phyloP scores from a whole-genome alignment of 495 filamentous ascomycete genomes.

The Aspergillus baeticus region DNA sequence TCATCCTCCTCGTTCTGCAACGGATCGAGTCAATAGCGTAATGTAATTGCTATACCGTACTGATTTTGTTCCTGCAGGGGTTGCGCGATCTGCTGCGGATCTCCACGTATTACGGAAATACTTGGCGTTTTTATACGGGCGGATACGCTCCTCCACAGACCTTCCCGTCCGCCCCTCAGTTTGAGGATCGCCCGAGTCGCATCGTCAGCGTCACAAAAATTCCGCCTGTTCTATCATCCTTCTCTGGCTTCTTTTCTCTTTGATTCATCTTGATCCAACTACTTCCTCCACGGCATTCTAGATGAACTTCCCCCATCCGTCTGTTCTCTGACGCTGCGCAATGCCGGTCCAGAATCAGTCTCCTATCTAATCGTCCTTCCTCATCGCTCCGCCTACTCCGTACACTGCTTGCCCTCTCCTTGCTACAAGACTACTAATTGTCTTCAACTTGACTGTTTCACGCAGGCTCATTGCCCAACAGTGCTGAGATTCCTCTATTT shows the following conservation, averaged over 20 bases:
- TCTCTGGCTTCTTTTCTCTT: slow-evolving; percentile 5
- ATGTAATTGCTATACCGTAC: neutral
- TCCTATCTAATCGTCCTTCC: slow-evolving; percentile 13
- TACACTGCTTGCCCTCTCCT: slow-evolving; percentile 1
- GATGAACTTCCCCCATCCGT: neutral
- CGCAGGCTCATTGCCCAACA: slow-evolving; percentile 14
- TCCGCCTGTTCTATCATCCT: slow-evolving; percentile 6
- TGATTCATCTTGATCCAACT: neutral
- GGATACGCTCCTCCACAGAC: slow-evolving; percentile 8
- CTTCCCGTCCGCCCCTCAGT: slow-evolving; percentile 14
- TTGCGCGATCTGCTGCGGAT: neutral
- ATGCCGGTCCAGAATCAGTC: slow-evolving; percentile 20
- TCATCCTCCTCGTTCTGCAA: neutral
- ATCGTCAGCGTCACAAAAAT: slow-evolving; percentile 13
- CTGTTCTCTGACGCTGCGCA: neutral
- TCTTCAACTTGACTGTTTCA: slow-evolving; percentile 2
- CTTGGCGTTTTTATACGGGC: neutral
- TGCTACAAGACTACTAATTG: slow-evolving; percentile 11
- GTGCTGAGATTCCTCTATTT: slow-evolving; percentile 9
- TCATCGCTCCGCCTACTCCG: neutral
- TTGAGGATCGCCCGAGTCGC: slow-evolving; percentile 24
- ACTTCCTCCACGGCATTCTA: neutral
- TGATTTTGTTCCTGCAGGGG: too few species aligned
- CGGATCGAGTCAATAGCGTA: too few species aligned
- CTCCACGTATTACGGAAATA: slow-evolving; percentile 5